Conservation (phyloP, 2,329 filamentous ascomycete genomes). For the Exophiala phaeomuriformis region DNA sequence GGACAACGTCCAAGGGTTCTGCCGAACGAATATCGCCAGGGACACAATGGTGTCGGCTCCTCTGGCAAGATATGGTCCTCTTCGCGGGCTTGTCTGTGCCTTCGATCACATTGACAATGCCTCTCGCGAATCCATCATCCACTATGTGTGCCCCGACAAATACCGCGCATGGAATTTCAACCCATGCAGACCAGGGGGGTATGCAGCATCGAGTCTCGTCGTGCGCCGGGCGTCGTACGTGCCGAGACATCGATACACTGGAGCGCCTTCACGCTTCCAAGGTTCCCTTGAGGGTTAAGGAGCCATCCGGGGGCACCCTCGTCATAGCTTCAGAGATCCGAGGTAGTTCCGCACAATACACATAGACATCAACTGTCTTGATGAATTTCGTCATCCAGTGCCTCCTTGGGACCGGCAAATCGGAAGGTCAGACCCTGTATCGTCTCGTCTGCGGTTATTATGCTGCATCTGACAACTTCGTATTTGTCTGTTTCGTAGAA, state of each 20-base stretch:
- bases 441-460: conserved; percentile 21
- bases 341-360: too few relatives aligned
- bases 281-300: too few relatives aligned
- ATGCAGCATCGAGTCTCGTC: neutral
- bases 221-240: neutral
- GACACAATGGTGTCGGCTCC: neutral
- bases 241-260: neutral
- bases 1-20: conserved; percentile 2
- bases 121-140: neutral
- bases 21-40: conserved; percentile 1
- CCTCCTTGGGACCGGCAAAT: conserved; percentile 4
- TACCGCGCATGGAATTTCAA: conserved; percentile 1
- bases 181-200: neutral
- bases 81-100: neutral
- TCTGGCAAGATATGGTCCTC: neutral
- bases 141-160: conserved; percentile 1
- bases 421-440: conserved; percentile 17
- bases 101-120: neutral
- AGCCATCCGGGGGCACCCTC: too few relatives aligned
- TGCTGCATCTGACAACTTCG: conserved; percentile 34
- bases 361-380: neutral
- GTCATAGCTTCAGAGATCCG: too few relatives aligned
- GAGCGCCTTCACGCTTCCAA: neutral
- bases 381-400: conserved; percentile 1
- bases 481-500: conserved; percentile 36